Conservation (phyloP, 2,329 filamentous ascomycete genomes). For the Trichoderma semiorbis region DNA sequence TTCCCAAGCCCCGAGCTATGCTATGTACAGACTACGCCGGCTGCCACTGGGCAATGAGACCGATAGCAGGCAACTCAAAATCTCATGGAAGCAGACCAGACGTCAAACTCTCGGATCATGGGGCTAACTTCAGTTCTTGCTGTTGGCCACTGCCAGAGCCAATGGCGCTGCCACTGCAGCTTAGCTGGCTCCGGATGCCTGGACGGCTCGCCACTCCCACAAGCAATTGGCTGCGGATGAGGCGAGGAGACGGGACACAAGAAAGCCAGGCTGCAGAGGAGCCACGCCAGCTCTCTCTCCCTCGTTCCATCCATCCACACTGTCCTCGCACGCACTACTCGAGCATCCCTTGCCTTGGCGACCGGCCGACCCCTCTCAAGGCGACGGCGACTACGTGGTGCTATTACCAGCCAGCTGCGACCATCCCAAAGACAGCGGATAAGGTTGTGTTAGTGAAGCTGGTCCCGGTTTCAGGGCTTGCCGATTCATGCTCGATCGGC, state of each 20-base stretch:
- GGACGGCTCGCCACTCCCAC: neutral
- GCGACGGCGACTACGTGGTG: neutral
- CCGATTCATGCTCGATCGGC: slow-evolving; percentile 1
- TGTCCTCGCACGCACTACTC: neutral
- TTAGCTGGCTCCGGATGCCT: slow-evolving; percentile 2
- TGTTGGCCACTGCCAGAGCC: neutral
- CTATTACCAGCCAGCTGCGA: neutral
- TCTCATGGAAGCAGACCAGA: neutral
- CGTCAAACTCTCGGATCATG: neutral
- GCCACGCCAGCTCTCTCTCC: slow-evolving; percentile 14
- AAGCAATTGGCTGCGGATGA: neutral
- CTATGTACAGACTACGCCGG: neutral
- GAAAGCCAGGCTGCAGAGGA: slow-evolving; percentile 8
- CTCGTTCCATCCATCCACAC: neutral
- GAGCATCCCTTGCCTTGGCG: neutral
- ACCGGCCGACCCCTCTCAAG: neutral
- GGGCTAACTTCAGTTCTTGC: neutral
- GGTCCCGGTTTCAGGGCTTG: neutral
- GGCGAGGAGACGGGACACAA: neutral
- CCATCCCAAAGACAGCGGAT: slow-evolving; percentile 1
- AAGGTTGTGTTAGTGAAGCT: neutral
- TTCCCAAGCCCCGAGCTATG: neutral
- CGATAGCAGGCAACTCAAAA: slow-evolving; percentile 2
- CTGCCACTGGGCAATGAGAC: neutral
- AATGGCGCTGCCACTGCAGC: neutral